Conservation (phyloP, 2,329 filamentous ascomycete species). For the Cadophora sp. region DNA sequence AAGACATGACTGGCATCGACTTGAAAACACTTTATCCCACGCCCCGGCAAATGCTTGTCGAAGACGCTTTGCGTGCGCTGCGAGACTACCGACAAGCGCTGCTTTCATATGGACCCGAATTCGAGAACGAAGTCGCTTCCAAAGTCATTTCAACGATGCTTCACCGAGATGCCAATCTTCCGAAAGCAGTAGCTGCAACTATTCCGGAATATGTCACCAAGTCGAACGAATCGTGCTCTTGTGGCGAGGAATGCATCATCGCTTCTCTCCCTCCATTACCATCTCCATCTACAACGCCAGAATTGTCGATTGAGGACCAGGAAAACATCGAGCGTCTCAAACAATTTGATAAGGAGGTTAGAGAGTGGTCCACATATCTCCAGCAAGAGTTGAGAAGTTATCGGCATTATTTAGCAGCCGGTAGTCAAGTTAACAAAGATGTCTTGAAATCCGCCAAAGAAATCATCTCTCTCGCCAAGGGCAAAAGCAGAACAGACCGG, state of each 20-base stretch:
- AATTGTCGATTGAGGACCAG: not conserved
- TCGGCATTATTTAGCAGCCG: not conserved
- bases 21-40: not conserved
- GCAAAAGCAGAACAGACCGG: not conserved
- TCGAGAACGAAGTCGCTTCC: not conserved
- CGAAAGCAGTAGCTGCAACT: not conserved
- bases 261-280: not conserved
- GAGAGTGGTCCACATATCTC: slow-evolving; percentile 1
- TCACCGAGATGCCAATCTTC: not conserved
- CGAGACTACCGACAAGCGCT: slow-evolving; percentile 1
- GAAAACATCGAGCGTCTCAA: not conserved
- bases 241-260: not conserved
- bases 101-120: not conserved
- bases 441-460: not conserved
- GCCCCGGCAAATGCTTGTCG: not conserved
- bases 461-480: not conserved
- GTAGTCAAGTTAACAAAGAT: not conserved
- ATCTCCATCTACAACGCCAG: not conserved
- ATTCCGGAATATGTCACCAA: not conserved
- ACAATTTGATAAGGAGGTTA: not conserved
- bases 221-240: not conserved
- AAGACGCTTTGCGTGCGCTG: not conserved
- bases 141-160: not conserved
- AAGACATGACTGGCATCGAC: not conserved
- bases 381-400: slow-evolving; percentile 1